Evolutionary conservation across 225 moss, liverwort and hornwort genomes (phyloP).

Genomic region (Pleurozium schreberi): DNA sequence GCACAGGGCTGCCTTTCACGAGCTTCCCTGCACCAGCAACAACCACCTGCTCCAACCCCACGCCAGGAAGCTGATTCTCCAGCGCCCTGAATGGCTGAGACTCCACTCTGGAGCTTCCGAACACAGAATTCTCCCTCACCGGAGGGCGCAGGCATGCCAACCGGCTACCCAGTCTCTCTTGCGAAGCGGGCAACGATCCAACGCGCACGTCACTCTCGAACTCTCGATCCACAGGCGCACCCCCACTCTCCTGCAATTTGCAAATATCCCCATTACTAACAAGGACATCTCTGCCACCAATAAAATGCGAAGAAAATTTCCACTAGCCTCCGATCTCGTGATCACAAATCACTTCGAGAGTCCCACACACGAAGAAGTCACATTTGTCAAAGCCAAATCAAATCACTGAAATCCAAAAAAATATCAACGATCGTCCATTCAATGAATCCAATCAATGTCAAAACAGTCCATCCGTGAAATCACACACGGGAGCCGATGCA

Average conservation of each 20-base stretch:
- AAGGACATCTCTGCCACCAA: background rate
- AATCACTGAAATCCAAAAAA: background rate
- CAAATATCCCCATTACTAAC: background rate
- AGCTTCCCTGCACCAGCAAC: slow-evolving; percentile 8
- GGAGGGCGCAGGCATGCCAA: slow-evolving; percentile 76
- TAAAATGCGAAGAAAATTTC: background rate
- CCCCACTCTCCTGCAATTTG: slow-evolving; percentile 54
- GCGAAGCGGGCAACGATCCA: slow-evolving; percentile 56
- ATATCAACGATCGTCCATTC: background rate
- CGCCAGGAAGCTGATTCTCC: slow-evolving; percentile 53
- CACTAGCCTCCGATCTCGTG: background rate
- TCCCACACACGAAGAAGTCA: no score
- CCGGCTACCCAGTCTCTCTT: slow-evolving; percentile 33
- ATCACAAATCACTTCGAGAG: no score
- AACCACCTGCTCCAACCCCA: background rate
- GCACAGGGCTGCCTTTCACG: slow-evolving; percentile 6
- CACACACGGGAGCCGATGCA: no score
- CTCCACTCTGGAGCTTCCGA: slow-evolving; percentile 13
- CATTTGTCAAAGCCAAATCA: background rate
- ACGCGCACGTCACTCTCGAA: slow-evolving; percentile 63
- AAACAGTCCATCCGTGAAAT: background rate
- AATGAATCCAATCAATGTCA: background rate
- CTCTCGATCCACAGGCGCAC: slow-evolving; percentile 68
- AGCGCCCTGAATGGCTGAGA: slow-evolving; percentile 60
- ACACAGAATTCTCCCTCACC: slow-evolving; percentile 1